Evolutionary conservation across 805 yeast genomes (phyloP), one percentile per base, ranked within the genome.

Genomic region (Kluyveromyces starmeri): DNA sequence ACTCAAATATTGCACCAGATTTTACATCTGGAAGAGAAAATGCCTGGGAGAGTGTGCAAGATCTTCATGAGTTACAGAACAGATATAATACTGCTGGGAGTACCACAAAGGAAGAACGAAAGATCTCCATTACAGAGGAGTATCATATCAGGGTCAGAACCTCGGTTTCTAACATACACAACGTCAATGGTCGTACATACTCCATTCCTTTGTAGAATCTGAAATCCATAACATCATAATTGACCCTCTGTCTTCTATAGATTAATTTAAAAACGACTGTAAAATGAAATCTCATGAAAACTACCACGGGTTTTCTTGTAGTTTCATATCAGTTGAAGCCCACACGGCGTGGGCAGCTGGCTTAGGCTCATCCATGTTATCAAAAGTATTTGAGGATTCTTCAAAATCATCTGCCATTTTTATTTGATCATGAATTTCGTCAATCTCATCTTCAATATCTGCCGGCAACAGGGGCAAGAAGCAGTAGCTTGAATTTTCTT

Each of bases 381-480:
- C 34, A 65, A 56, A 2, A 79, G 82, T 40, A 64, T 50, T 41
- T 62, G 65, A 30, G 74, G 56, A 37, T 62, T 65, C 38, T 64
- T 68, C 51, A 70, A 74, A 30, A 67, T 43, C 32, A 5, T 69
- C 75, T 39, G 68, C 72, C 9, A 71, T 71, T 36, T 63, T 61
- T 17, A 47, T 51, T 12, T 55, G 67, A 35, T 73, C 80, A 39
- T 69, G 72, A 15, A 80, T 65, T 36, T 75, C 83, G 44, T 82
- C 94, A 22, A 84, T 60, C 35, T 72, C 75, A 50, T 84, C 95
- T 37, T 79, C 59, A 9, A 85, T 64, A 12, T 73, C 75, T 14
- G 75, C 59, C 0, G 95, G 89, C 30, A 86, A 58, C 15, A 73
- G 61, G 1, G 96, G 96, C 51, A 78, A 83, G 48, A 67, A 78